phyloP scores from a whole-genome alignment of 2,329 filamentous ascomycete species.

The Reticulascus tulasneorum region DNA sequence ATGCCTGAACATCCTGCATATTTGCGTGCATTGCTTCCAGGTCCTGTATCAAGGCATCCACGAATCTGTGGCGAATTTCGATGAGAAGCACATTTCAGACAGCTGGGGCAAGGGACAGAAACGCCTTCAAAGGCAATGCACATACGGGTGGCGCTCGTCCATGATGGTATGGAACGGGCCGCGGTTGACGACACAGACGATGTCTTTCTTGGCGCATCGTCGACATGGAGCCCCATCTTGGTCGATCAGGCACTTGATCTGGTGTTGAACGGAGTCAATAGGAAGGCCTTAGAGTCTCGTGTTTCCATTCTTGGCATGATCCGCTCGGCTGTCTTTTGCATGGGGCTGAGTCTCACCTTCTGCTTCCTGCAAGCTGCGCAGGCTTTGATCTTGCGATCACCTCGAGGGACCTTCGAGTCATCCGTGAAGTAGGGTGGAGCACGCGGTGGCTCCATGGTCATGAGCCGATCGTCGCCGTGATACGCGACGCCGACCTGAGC shows the following conservation, averaged over 20 bases:
- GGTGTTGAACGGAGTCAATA: background rate
- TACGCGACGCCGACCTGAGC: no score
- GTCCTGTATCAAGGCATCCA: conserved; percentile 12
- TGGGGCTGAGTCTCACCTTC: conserved; percentile 24
- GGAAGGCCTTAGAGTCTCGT: background rate
- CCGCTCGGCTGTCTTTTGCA: background rate
- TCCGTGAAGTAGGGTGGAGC: no score
- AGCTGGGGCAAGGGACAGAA: no score
- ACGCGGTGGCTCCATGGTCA: no score
- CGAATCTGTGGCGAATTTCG: background rate
- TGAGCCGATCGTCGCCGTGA: no score
- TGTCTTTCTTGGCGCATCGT: conserved; percentile 29
- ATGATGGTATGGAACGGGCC: conserved; percentile 38
- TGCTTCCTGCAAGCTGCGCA: conserved; percentile 37
- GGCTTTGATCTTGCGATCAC: conserved; percentile 36
- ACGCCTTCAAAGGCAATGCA: background rate
- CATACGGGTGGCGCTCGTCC: conserved; percentile 34
- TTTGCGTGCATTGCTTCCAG: conserved; percentile 8
- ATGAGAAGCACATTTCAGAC: conserved; percentile 3
- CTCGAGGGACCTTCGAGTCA: no score
- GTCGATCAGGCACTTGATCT: conserved; percentile 40
- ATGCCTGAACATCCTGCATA: conserved; percentile 10
- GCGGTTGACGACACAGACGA: conserved; percentile 36
- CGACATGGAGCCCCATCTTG: conserved; percentile 33
- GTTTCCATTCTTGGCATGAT: background rate